These are phyloP conservation scores for Neonectria neomacrospora DNA, from an alignment of 2,329 filamentous ascomycete species.

Conservation along the genomic window DNA sequence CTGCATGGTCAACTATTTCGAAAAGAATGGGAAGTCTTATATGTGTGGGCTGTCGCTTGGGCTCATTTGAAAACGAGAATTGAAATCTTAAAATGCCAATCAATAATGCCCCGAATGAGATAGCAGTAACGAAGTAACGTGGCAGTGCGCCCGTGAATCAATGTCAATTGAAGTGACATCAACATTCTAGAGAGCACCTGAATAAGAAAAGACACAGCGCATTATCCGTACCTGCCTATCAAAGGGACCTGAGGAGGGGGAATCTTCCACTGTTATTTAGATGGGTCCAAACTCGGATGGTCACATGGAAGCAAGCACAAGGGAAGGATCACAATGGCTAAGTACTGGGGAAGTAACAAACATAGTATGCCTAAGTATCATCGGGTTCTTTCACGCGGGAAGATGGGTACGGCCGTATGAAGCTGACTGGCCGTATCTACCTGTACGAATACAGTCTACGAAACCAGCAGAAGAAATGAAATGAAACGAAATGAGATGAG, in stretches of 20 bases:
- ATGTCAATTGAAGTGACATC: conserved; percentile 3
- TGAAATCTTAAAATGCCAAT: neutral
- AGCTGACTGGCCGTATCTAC: neutral
- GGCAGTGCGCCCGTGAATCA: conserved; percentile 16
- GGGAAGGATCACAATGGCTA: neutral
- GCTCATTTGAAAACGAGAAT: neutral
- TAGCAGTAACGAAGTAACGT: conserved; percentile 6
- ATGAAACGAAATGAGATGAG: too few relatives aligned
- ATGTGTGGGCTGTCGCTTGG: neutral
- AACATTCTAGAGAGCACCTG: conserved; percentile 8
- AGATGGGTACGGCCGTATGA: neutral
- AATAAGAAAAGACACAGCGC: conserved; percentile 1
- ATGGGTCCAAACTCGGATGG: conserved; percentile 6
- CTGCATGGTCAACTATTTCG: neutral
- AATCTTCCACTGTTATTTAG: conserved; percentile 1
- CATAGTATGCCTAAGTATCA: neutral
- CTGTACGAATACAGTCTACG: neutral
- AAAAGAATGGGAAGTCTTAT: neutral
- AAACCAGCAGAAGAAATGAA: neutral
- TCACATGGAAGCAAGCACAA: neutral
- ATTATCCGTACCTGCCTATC: neutral
- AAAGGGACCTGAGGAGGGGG: neutral
- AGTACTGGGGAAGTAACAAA: neutral
- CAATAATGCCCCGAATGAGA: conserved; percentile 1
- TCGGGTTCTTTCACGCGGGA: neutral